phyloP scores from a whole-genome alignment of 148 eudicot genomes.

The Fallopia convolvulus region DNA sequence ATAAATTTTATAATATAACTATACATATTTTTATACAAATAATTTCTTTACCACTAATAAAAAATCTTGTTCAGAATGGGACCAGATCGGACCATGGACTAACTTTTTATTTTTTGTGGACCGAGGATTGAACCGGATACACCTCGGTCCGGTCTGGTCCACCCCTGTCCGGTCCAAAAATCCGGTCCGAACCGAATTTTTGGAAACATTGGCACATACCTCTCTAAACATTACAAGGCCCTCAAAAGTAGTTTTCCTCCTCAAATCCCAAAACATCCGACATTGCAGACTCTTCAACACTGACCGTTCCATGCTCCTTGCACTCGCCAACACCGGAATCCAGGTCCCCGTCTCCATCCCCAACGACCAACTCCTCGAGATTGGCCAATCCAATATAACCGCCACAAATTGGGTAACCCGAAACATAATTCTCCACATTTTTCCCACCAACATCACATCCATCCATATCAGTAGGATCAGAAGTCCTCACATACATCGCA shows the following conservation, averaged over 20 bases:
- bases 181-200: too few relatives aligned
- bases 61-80: too few relatives aligned
- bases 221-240: slow-evolving; percentile 28
- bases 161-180: too few relatives aligned
- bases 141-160: too few relatives aligned
- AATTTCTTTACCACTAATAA: too few relatives aligned
- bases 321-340: slow-evolving; percentile 70
- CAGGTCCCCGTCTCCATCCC: slow-evolving; percentile 75
- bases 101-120: too few relatives aligned
- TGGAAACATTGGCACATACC: too few relatives aligned
- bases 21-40: too few relatives aligned
- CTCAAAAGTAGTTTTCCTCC: slow-evolving; percentile 67
- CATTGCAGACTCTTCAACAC: slow-evolving; percentile 66
- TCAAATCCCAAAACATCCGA: slow-evolving; percentile 67
- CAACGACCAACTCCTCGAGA: slow-evolving; percentile 70
- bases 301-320: slow-evolving; percentile 64
- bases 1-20: too few relatives aligned
- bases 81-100: too few relatives aligned
- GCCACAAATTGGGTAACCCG: slow-evolving; percentile 89
- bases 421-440: slow-evolving; percentile 60
- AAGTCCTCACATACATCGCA: slow-evolving; percentile 67
- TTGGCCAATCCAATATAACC: slow-evolving; percentile 83
- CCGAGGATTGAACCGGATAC: too few relatives aligned
- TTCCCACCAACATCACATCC: slow-evolving; percentile 68
- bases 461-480: slow-evolving; percentile 75